Evolutionary conservation across 176 grass and related monocot species (phyloP), one percentile per base, ranked within the genome.

Genomic region (Alopecurus myosuroides): DNA sequence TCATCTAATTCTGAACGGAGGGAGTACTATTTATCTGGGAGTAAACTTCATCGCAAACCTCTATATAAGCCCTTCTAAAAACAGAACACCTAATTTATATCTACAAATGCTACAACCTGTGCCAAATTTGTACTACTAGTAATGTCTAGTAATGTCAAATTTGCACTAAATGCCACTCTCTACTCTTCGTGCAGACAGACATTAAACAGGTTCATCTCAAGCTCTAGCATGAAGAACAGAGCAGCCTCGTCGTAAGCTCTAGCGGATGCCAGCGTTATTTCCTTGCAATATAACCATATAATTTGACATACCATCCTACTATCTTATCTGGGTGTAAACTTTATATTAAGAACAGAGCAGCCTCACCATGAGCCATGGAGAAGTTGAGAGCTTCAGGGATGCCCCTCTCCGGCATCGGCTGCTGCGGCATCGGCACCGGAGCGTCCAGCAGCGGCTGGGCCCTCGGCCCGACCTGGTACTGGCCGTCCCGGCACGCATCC

Each of bases 331-430:
- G n/a, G n/a, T n/a, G n/a, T n/a, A n/a, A n/a, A n/a, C n/a, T n/a
- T n/a, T n/a, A n/a, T 29, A 65, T 15, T n/a, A 64, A 37, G 26
- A 5, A 40, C 14, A 86, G 48, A 86, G 69, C 73, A 52, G 76
- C 60, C 74, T 89, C 85, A 94, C 94, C 92, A 87, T 85, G 88
- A 80, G 83, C 85, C 76, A 92, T 74, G 74, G 92, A 91, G 78
- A 92, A 89, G 63, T 87, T 84, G 3, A 89, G 57, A 13, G 39
- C 66, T 7, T 86, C 77, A 87, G 71, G 74, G 68, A 83, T 23
- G 17, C 49, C 86, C 87, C 78, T 91, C 75, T 97, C 92, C 30
- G 20, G 19, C 25, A 56, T 30, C 4, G 60, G 29, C 39, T 19
- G 50, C 78, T 3, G 66, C 42, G 23, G 66, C 41, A n/a, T 51